Conservation (phyloP, 2,329 filamentous ascomycete genomes). For the Lachnellula occidentalis region DNA sequence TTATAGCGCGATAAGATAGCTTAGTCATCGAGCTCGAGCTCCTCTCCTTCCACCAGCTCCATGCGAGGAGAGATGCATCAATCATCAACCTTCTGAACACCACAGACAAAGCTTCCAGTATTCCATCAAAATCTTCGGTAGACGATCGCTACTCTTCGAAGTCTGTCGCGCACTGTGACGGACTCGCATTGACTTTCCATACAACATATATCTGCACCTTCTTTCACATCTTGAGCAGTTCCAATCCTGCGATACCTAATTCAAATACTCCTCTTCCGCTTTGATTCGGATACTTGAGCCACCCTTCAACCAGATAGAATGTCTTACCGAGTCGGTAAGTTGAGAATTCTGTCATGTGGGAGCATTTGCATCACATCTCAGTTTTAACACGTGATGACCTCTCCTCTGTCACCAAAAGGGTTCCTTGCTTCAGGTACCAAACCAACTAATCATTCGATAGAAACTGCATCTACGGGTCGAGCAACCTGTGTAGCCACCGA, state of each 20-base stretch:
- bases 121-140: neutral
- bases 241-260: neutral
- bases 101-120: neutral
- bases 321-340: constrained; percentile 33
- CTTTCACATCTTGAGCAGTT: no score
- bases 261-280: neutral
- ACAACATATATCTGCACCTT: neutral
- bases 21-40: no score
- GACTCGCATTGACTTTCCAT: neutral
- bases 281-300: neutral
- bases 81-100: neutral
- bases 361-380: constrained; percentile 2
- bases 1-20: no score
- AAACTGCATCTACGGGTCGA: constrained; percentile 63
- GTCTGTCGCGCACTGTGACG: neutral
- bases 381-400: constrained; percentile 19
- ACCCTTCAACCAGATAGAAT: constrained; percentile 14
- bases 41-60: no score
- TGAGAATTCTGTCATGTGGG: neutral
- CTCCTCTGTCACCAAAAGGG: neutral
- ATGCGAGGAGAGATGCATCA: no score
- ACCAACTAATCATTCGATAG: constrained; percentile 39
- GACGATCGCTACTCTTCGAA: neutral
- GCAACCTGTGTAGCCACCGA: constrained; percentile 64
- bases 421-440: neutral